Base-by-base conservation (phyloP, 805 yeast genomes). In the Ogataea paraovalis region DNA sequence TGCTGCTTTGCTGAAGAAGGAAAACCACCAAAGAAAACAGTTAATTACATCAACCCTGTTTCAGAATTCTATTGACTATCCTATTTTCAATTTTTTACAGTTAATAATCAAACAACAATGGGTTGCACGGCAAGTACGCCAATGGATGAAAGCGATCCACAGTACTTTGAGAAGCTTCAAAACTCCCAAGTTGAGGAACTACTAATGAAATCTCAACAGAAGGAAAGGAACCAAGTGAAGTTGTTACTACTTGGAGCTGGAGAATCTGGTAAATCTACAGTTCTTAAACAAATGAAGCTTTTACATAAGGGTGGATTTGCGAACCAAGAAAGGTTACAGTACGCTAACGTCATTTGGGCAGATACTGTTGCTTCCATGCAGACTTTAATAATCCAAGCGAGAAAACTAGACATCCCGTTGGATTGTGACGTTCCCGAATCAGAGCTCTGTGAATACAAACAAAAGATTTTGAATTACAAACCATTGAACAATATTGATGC, bases 251-350 rank as follows among this genome's bases (percentile, higher is more conserved):
- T 90, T 32, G 97, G 98, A 38, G 87, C 98, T 0, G 98, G 97
- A 4, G 98, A 91, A 62, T 83, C 92, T 44, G 97, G 98, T 5
- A 91, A 91, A 63, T 86, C 96, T 2, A 91, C 98, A 0, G 96
- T 91, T 6, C 69, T 91, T 54, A 91, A 91, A 65, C 97, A 91
- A 64, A 76, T 91, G 81, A 80, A 86, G 56, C 72, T 94, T 16
- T 66, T 90, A 38, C 97, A 94, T 63, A 86, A 88, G 50, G 84
- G 86, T 39, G 95, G 96, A 2, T 94, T 92, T 68, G 73, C 86
- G 1, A 78, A 77, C 43, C 85, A 82, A 52, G 98, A 94, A 65
- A 73, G 96, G 45, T 58, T 73, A 39, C 91, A 87, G 62, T 94
- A 90, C 64, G 66, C 86, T 2, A 90, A 89, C 55, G 87, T 92